These are phyloP conservation scores for maize (Zea mays) DNA, from an alignment of 176 grass and related monocot genomes.

Conservation along the genomic window Zm-B73-REFERENCE-NAM-5.0 NC_050096.1:284106001-284106500, in stretches of 20 bases:
- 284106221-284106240: conserved; percentile 45
- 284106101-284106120: conserved; percentile 75
- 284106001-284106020: neutral
- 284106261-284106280: conserved; percentile 50
- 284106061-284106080: conserved; percentile 68
- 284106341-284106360: neutral
- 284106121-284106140: conserved; percentile 72
- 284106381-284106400: too few relatives aligned
- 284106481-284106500: too few relatives aligned
- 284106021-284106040: neutral
- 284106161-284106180: conserved; percentile 54
- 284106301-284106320: conserved; percentile 55
- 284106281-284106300: conserved; percentile 55
- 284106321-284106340: conserved; percentile 47
- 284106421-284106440: too few relatives aligned
- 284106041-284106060: conserved; percentile 21
- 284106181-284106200: conserved; percentile 73
- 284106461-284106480: too few relatives aligned
- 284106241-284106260: conserved; percentile 37
- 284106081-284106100: conserved; percentile 84
- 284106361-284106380: too few relatives aligned
- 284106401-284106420: too few relatives aligned
- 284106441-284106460: too few relatives aligned
- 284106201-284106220: conserved; percentile 53
- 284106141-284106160: conserved; percentile 77